phyloP scores from a whole-genome alignment of 2,329 filamentous ascomycete species.

The Ciborinia camelliae region DNA sequence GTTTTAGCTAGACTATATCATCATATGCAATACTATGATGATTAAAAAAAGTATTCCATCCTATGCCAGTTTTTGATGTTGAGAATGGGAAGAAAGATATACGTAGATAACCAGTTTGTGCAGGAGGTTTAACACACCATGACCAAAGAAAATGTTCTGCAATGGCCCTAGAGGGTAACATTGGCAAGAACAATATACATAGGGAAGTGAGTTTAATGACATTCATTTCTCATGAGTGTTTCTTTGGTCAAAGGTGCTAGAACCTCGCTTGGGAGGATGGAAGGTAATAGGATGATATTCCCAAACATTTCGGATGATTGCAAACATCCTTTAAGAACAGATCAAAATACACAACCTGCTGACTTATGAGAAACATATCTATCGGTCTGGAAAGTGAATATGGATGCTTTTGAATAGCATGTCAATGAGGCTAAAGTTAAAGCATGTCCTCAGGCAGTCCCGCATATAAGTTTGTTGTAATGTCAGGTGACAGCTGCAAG shows the following conservation, averaged over 20 bases:
- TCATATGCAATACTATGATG: conserved; percentile 2
- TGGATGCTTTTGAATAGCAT: no score
- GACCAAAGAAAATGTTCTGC: background rate
- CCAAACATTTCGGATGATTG: background rate
- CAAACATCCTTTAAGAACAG: background rate
- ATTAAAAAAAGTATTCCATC: background rate
- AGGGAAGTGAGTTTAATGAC: no score
- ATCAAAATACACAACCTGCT: background rate
- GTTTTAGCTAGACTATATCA: conserved; percentile 10
- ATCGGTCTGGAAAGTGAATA: background rate
- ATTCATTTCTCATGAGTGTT: background rate
- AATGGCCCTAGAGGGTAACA: background rate
- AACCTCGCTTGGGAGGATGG: background rate
- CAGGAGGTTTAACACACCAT: background rate
- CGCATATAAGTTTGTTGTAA: background rate
- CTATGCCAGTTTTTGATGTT: background rate
- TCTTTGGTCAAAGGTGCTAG: background rate
- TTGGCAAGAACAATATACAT: background rate
- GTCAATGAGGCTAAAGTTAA: background rate
- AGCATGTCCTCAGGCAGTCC: background rate
- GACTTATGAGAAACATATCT: background rate
- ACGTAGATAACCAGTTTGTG: background rate
- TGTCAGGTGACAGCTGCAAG: background rate
- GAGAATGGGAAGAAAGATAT: background rate
- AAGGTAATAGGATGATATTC: background rate